Evolutionary conservation across 2,329 filamentous ascomycete species (phyloP), one percentile per base, ranked within the genome.

Genomic region (Talaromyces sp.): DNA sequence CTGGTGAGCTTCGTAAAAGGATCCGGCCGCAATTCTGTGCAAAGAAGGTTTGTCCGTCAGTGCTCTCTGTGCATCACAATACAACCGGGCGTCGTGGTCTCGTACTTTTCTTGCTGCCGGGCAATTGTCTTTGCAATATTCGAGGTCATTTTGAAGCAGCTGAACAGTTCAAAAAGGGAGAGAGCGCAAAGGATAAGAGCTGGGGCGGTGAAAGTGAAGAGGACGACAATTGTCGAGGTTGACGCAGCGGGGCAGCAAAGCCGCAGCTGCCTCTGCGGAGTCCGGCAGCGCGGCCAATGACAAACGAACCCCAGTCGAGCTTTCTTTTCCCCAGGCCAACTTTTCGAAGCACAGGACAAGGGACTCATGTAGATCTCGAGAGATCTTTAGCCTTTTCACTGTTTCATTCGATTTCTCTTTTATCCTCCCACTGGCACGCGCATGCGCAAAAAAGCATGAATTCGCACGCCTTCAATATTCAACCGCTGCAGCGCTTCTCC

Each of bases 1-100:
- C 78, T 99, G 95, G 79, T 98, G 93, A 62, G 95, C 95, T 84
- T 99, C 95, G 81, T 99, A 99, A 83, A 87, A 97, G 74, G 95
- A 89, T 71, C 93, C 93, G 77, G 96, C 92, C 67, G 86, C 83
- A 77, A 96, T 96, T 77, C 92, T 91, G 69, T 59, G 54, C 53
- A 53, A 58, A 19, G 58, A 61, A 17, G 10, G 32, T 36, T 17
- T 54, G 27, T 28, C 19, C 15, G 30, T 58, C 30, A 61, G 53
- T 63, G 49, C 62, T 70, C 62, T 70, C 28, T 30, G 7, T 65
- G 27, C 36, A 54, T 28, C 36, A 70, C 68, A 30, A 36, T 52
- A 15, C 49, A 62, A 63, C 39, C 42, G 1, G 39, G 47, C 11
- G 33, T 33, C 19, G 13, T 36, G 22, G 32, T 28, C 27, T 54